phyloP scores from a whole-genome alignment of 202 grass and related monocot species.

The Panicum hallii region DNA sequence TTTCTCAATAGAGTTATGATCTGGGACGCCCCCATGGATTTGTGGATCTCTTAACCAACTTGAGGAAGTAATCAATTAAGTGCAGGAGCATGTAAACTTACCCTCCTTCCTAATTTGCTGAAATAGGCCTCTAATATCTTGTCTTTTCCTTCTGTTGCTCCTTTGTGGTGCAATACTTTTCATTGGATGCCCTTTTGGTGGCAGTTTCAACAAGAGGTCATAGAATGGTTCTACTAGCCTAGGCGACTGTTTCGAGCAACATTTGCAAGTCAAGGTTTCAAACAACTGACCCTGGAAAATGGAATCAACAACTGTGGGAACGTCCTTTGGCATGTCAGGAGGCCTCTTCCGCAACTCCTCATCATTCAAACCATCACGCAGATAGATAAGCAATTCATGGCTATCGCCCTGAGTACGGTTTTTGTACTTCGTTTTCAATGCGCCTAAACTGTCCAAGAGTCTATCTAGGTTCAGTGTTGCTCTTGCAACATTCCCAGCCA shows the following conservation, averaged over 20 bases:
- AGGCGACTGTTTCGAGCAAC: slow-evolving; percentile 32
- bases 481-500: slow-evolving; percentile 21
- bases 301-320: slow-evolving; percentile 52
- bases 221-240: not conserved
- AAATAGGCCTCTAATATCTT: not conserved
- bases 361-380: slow-evolving; percentile 50
- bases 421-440: slow-evolving; percentile 41
- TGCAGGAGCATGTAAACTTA: slow-evolving; percentile 47
- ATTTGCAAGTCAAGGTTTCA: slow-evolving; percentile 45
- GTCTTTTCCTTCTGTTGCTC: not conserved
- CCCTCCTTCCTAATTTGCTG: not conserved
- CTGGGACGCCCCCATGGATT: not conserved
- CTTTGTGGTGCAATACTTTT: not conserved
- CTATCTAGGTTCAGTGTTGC: slow-evolving; percentile 35
- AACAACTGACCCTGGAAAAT: slow-evolving; percentile 56
- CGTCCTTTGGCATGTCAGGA: not conserved
- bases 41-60: slow-evolving; percentile 14
- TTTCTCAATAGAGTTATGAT: slow-evolving; percentile 21
- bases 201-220: slow-evolving; percentile 50
- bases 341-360: slow-evolving; percentile 45
- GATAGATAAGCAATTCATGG: slow-evolving; percentile 63
- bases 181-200: slow-evolving; percentile 18
- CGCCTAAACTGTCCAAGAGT: slow-evolving; percentile 53
- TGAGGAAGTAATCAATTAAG: slow-evolving; percentile 12
- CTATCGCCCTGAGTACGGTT: slow-evolving; percentile 57